A percentile compares a stretch with the other conserved stretches of the same genome.
Evolutionary conservation across 306 rosid genomes (phyloP).

Genomic region (Quercus rubra): DNA sequence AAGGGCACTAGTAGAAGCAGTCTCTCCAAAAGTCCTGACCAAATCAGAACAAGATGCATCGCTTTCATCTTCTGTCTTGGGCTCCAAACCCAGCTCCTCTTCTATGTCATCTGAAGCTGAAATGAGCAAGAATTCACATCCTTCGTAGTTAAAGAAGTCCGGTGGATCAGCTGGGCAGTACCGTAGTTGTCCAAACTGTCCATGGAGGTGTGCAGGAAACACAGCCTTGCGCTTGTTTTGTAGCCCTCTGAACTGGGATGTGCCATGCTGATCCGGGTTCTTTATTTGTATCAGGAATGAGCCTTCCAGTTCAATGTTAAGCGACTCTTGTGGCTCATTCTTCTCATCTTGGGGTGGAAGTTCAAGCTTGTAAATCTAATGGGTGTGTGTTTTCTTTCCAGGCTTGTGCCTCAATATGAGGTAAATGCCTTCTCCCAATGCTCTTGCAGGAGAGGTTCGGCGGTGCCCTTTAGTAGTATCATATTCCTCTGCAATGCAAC

Average conservation of each 20-base stretch:
- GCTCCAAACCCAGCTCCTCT: constrained; percentile 53
- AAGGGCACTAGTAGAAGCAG: constrained; percentile 33
- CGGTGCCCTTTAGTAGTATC: constrained; percentile 47
- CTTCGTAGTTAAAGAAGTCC: constrained; percentile 53
- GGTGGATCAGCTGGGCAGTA: constrained; percentile 44
- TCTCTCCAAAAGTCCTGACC: constrained; percentile 49
- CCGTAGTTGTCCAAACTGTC: constrained; percentile 27
- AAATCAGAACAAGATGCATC: constrained; percentile 47
- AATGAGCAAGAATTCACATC: constrained; percentile 63
- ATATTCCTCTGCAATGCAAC: constrained; percentile 35
- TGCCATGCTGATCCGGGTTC: constrained; percentile 39
- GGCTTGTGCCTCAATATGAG: constrained; percentile 40
- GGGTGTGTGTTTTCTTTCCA: constrained; percentile 37
- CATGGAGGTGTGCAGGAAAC: constrained; percentile 61
- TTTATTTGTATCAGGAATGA: constrained; percentile 54
- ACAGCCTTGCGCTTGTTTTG: constrained; percentile 44
- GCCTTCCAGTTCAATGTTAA: constrained; percentile 47
- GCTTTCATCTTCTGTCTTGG: constrained; percentile 15
- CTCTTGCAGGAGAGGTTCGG: constrained; percentile 34
- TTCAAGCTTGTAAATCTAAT: constrained; percentile 62
- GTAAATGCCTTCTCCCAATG: constrained; percentile 58
- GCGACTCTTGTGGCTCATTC: constrained; percentile 44
- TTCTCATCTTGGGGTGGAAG: constrained; percentile 30
- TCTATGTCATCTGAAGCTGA: constrained; percentile 49
- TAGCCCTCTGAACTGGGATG: constrained; percentile 19